Conservation (phyloP, 1,284 basidiomycete genomes). For the Ustilago vetiveriae region DNA sequence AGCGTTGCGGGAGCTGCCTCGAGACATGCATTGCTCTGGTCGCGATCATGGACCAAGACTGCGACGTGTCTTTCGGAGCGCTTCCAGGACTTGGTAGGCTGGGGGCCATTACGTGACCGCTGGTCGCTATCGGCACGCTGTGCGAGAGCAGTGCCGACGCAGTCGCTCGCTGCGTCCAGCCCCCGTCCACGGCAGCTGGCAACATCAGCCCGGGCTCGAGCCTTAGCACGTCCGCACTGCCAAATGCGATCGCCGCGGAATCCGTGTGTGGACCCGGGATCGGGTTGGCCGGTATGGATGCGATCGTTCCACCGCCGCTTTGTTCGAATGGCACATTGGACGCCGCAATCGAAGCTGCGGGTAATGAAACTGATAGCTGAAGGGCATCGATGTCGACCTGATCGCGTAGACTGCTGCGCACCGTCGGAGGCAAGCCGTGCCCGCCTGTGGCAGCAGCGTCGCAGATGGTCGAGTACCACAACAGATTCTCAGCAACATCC, state of each 20-base stretch:
- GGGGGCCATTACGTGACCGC: background rate
- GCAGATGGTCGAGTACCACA: conserved; percentile 46
- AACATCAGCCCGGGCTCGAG: conserved; percentile 18
- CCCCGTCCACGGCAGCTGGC: conserved; percentile 8
- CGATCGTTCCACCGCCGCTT: conserved; percentile 8
- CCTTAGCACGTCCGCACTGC: conserved; percentile 19
- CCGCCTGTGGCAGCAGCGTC: conserved; percentile 30
- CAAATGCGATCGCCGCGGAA: background rate
- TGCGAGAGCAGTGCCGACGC: background rate
- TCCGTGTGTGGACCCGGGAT: conserved; percentile 1
- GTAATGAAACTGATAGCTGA: conserved; percentile 22
- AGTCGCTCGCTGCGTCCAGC: conserved; percentile 18
- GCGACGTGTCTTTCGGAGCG: conserved; percentile 1
- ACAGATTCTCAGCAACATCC: conserved; percentile 33
- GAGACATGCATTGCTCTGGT: conserved; percentile 19
- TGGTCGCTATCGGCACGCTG: background rate
- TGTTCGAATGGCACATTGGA: conserved; percentile 3
- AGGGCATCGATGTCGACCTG: conserved; percentile 30
- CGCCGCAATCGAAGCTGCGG: conserved; percentile 9
- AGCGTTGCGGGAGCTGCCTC: conserved; percentile 19
- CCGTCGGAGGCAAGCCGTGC: conserved; percentile 28
- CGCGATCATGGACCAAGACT: conserved; percentile 20
- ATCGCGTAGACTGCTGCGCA: conserved; percentile 27
- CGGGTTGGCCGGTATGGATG: conserved; percentile 8
- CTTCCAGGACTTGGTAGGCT: background rate